Evolutionary conservation across 768 basidiomycete genomes (phyloP).

Genomic region (Auriscalpium orientale): DNA sequence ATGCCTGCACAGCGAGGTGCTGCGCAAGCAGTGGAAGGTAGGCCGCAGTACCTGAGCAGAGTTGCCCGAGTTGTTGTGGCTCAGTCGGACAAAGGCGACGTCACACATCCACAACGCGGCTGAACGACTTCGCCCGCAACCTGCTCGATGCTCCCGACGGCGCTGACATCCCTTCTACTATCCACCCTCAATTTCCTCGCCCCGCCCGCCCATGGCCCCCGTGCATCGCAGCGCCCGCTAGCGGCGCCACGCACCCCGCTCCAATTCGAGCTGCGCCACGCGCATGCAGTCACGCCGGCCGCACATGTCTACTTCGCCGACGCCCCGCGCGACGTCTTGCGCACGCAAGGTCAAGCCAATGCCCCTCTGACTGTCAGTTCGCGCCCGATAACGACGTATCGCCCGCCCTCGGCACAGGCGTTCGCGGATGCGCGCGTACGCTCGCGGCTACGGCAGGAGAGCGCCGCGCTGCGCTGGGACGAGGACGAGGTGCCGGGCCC

Average conservation of each 20-base stretch:
- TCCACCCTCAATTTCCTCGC: conserved; percentile 2
- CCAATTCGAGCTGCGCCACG: conserved; percentile 59
- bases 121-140: not conserved
- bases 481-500: conserved; percentile 59
- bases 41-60: too few species aligned
- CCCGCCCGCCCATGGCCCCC: not conserved
- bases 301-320: conserved; percentile 57
- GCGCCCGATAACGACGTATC: conserved; percentile 31
- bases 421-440: conserved; percentile 28
- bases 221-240: not conserved
- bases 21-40: too few species aligned
- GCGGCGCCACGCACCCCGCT: conserved; percentile 17
- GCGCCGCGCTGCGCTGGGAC: conserved; percentile 48
- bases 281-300: conserved; percentile 46
- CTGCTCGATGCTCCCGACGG: conserved; percentile 3
- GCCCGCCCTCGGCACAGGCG: conserved; percentile 35
- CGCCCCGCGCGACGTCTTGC: conserved; percentile 20
- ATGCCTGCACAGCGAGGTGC: too few species aligned
- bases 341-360: conserved; percentile 20
- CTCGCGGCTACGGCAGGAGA: conserved; percentile 33
- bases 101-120: too few species aligned
- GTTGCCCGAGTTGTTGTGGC: too few species aligned
- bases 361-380: conserved; percentile 36
- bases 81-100: too few species aligned
- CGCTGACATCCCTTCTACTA: conserved; percentile 5